Base-by-base conservation (phyloP, 257 asterid species). In the Ballota nigra region DNA sequence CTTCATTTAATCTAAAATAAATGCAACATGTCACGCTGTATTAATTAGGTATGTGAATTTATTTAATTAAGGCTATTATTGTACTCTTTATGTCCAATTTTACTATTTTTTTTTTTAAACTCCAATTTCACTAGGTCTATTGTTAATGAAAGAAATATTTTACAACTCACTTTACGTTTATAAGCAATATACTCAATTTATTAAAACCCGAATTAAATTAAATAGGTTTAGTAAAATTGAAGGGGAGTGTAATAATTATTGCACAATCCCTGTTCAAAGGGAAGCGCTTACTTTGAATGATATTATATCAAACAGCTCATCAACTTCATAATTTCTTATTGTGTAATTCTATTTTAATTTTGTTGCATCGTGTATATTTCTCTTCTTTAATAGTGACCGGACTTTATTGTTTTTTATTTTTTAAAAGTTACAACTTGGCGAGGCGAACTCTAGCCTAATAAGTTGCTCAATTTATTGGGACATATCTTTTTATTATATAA, bases 251-350 rank as follows among this genome's bases (percentile, higher is more conserved):
- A 4, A 28, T 31, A 31, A 2, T 47, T 45, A 71, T 52, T 63
- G 18, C 64, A 79, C 19, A 10, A 51, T 53, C 24, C 62, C 76
- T 61, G 71, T 62, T 47, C 47, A 22, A 67, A 29, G 12, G 70
- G 43, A 56, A 58, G 73, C 77, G 87, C 80, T 83, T 81, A 84
- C 84, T 83, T 83, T 77, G 78, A 71, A 79, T 75, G 43, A 23
- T 47, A 26, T 40, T 62, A 66, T 33, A 77, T 55, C 69, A 52
- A 38, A 52, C 55, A 66, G 69, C 80, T 66, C 71, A 68, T 74
- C 71, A 51, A 52, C 68, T 5, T 18, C 63, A 55, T 26, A 2
- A 23, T 70, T 69, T 72, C 68, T 66, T 68, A 8, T 19, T 5
- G 7, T 18, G 38, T 18, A 6, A 29, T 40, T 26, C 38, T 1